Conservation (phyloP, 352 stramenopile genomes). For the Phytophthora brassicae region DNA sequence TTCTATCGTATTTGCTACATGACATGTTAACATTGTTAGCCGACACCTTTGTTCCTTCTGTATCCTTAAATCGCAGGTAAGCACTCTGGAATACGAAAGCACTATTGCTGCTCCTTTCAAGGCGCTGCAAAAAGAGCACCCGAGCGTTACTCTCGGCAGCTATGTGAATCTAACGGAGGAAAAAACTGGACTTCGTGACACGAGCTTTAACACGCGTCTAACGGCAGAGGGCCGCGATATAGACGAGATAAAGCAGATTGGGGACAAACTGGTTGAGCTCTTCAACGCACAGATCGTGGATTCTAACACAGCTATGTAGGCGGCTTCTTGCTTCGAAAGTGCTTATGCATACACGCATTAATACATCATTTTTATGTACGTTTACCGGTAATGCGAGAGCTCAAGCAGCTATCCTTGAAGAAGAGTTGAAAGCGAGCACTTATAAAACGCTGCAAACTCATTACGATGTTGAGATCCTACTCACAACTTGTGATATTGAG, state of each 20-base stretch:
- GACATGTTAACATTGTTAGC: too few species aligned
- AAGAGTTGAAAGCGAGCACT: too few species aligned
- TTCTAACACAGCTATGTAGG: conserved; percentile 10
- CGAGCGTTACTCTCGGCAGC: conserved; percentile 69
- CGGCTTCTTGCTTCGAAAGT: too few species aligned
- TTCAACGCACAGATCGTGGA: conserved; percentile 25
- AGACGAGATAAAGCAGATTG: conserved; percentile 53
- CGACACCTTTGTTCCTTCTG: not conserved
- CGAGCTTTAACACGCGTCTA: conserved; percentile 64
- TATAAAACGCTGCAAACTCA: too few species aligned
- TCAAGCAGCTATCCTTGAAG: too few species aligned
- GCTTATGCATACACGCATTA: too few species aligned
- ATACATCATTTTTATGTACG: too few species aligned
- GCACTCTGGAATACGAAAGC: conserved; percentile 63
- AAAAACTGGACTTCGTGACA: conserved; percentile 48
- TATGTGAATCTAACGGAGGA: conserved; percentile 76
- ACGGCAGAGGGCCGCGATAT: conserved; percentile 54
- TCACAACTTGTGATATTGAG: too few species aligned
- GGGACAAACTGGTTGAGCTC: conserved; percentile 36
- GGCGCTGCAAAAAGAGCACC: conserved; percentile 60
- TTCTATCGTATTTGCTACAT: not conserved
- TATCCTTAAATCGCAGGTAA: conserved; percentile 49
- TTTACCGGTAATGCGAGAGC: too few species aligned
- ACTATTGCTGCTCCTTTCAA: conserved; percentile 56
- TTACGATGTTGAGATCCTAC: too few species aligned